These are phyloP conservation scores for Hemileia vastatrix DNA, from an alignment of 1,284 basidiomycete genomes.

Conservation along the genomic window DNA sequence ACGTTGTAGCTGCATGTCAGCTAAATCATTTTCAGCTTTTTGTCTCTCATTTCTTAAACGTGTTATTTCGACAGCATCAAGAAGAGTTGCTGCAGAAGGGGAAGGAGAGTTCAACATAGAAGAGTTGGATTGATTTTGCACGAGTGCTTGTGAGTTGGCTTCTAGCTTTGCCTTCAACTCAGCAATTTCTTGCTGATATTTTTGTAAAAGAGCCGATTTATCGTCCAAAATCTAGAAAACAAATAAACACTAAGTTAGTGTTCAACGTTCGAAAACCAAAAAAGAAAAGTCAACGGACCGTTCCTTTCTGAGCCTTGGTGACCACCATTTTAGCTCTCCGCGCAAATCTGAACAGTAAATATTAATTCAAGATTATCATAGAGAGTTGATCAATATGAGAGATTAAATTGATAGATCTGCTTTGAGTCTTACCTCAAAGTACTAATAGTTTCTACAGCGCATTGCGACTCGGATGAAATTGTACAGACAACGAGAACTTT, in stretches of 20 bases:
- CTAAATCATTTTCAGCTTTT: conserved; percentile 15
- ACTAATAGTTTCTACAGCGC: conserved; percentile 51
- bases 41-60: too few species aligned
- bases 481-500: conserved; percentile 94
- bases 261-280: background rate
- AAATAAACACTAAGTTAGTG: background rate
- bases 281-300: conserved; percentile 32
- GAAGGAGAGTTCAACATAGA: conserved; percentile 7
- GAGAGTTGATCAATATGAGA: background rate
- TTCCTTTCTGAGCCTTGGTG: conserved; percentile 51
- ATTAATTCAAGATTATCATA: background rate
- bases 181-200: conserved; percentile 48
- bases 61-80: too few species aligned
- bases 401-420: too few species aligned
- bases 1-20: conserved; percentile 9
- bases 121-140: too few species aligned
- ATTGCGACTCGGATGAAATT: conserved; percentile 51
- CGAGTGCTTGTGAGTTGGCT: conserved; percentile 25
- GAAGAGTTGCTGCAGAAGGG: background rate
- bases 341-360: conserved; percentile 50
- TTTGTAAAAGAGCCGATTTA: conserved; percentile 45
- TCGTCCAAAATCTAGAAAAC: conserved; percentile 24
- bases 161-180: conserved; percentile 41
- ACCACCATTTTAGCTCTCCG: conserved; percentile 52
- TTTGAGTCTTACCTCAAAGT: conserved; percentile 38